A percentile compares a stretch with the other conserved stretches of the same genome.
Conservation (phyloP, 176 grass and related monocot genomes). For the Oryza nivara region DNA sequence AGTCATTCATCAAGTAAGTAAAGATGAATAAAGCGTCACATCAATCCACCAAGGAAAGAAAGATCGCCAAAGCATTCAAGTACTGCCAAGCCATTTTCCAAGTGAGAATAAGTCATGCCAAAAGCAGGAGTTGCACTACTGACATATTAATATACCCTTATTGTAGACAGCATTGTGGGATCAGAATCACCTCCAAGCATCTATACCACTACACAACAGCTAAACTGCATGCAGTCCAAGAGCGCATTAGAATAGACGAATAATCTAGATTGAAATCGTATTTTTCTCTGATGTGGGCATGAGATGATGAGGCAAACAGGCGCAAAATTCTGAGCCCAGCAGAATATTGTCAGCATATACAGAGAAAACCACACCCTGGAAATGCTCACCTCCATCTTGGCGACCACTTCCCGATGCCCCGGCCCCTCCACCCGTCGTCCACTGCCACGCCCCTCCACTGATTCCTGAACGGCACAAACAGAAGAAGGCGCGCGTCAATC, state of each 20-base stretch:
- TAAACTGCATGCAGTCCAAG: constrained; percentile 18
- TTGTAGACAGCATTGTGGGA: constrained; percentile 38
- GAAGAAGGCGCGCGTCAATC: constrained; percentile 14
- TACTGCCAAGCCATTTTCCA: constrained; percentile 14
- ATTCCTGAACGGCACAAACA: constrained; percentile 38
- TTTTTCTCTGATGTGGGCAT: constrained; percentile 7
- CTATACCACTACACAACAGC: constrained; percentile 23
- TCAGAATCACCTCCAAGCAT: constrained; percentile 41
- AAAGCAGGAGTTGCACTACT: constrained; percentile 19
- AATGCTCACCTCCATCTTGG: constrained; percentile 53
- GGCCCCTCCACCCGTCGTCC: constrained; percentile 10
- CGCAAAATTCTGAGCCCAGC: not conserved
- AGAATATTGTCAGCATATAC: constrained; percentile 52
- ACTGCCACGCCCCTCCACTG: not conserved
- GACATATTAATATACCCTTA: constrained; percentile 13
- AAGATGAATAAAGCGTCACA: not conserved
- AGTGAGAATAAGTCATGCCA: constrained; percentile 21
- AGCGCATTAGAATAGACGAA: constrained; percentile 6
- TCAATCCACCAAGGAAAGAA: constrained; percentile 34
- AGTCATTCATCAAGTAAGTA: constrained; percentile 13
- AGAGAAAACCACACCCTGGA: constrained; percentile 25
- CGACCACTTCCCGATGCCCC: constrained; percentile 13
- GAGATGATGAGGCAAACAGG: not conserved
- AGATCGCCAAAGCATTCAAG: not conserved
- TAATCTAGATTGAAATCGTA: constrained; percentile 24